Conservation (phyloP, 2,329 filamentous ascomycete genomes). For the Triangularia verruculosa region DNA sequence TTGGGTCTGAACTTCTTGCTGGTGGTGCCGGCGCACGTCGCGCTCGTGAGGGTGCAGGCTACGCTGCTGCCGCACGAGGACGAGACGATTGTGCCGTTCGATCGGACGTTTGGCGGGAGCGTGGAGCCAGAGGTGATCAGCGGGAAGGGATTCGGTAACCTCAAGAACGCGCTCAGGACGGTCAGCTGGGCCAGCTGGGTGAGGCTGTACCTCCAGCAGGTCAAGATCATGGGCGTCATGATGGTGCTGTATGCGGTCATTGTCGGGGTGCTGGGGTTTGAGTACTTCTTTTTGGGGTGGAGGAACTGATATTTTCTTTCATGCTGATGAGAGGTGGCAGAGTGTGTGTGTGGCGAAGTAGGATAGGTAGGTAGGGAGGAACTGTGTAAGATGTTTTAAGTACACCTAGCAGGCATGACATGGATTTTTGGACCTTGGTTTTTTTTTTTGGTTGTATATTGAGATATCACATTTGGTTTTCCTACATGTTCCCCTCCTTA, state of each 20-base stretch:
- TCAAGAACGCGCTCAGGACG: constrained; percentile 74
- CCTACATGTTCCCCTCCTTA: too few species aligned
- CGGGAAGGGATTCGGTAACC: constrained; percentile 66
- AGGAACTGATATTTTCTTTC: not conserved
- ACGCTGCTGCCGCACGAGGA: constrained; percentile 78
- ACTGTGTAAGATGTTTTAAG: too few species aligned
- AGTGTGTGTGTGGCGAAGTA: too few species aligned
- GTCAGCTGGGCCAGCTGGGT: constrained; percentile 71
- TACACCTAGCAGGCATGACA: too few species aligned
- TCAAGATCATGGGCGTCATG: constrained; percentile 49
- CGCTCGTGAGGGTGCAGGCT: constrained; percentile 80
- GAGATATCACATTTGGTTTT: too few species aligned
- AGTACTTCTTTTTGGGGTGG: not conserved
- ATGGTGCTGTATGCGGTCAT: not conserved
- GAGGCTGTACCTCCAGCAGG: constrained; percentile 70
- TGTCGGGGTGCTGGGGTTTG: not conserved
- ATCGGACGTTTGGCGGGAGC: constrained; percentile 78
- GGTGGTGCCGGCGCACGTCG: constrained; percentile 68
- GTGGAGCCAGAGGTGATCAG: constrained; percentile 72
- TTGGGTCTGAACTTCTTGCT: constrained; percentile 22
- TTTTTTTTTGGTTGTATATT: too few species aligned
- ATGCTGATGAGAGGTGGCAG: not conserved
- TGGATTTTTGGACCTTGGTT: too few species aligned
- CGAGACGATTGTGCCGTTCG: constrained; percentile 84
- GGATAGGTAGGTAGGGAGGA: too few species aligned